phyloP scores from a whole-genome alignment of 768 basidiomycete genomes.

The Tulasnella sp. region DNA sequence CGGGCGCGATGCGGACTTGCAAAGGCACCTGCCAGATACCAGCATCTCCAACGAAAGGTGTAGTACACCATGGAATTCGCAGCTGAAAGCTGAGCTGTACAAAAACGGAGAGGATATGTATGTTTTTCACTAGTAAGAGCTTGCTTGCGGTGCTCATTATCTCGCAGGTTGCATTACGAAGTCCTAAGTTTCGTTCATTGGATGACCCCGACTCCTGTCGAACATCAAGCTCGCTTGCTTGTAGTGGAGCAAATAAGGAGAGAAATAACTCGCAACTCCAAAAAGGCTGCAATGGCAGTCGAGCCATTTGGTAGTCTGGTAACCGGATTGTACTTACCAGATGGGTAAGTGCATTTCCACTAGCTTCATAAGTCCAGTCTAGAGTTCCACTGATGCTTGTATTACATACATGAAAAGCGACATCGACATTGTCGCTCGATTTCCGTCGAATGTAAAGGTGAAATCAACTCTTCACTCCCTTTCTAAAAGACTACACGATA shows the following conservation, averaged over 20 bases:
- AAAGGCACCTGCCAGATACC: too few relatives aligned
- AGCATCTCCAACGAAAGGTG: too few relatives aligned
- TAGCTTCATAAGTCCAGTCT: neutral
- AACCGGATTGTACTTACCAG: constrained; percentile 85
- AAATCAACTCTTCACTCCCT: constrained; percentile 64
- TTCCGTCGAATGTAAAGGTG: constrained; percentile 51
- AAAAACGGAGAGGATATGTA: too few relatives aligned
- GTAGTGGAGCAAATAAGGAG: constrained; percentile 56
- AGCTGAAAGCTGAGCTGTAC: too few relatives aligned
- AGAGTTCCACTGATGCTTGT: neutral
- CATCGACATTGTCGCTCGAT: constrained; percentile 84
- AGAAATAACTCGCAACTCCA: constrained; percentile 53
- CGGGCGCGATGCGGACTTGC: too few relatives aligned
- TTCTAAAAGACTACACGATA: constrained; percentile 50
- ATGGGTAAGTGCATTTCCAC: constrained; percentile 76
- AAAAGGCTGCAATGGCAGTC: constrained; percentile 70
- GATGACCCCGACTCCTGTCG: constrained; percentile 73
- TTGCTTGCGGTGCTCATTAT: too few relatives aligned
- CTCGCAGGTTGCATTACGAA: constrained; percentile 75
- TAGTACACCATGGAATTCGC: too few relatives aligned
- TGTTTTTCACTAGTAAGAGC: too few relatives aligned
- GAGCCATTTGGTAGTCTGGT: constrained; percentile 85
- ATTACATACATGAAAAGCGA: constrained; percentile 43
- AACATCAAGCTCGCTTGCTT: constrained; percentile 72
- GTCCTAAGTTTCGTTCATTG: constrained; percentile 73